These are phyloP conservation scores for Cystobasidiaceae sp. DNA, from an alignment of 1,284 basidiomycete species.

Conservation along the genomic window DNA sequence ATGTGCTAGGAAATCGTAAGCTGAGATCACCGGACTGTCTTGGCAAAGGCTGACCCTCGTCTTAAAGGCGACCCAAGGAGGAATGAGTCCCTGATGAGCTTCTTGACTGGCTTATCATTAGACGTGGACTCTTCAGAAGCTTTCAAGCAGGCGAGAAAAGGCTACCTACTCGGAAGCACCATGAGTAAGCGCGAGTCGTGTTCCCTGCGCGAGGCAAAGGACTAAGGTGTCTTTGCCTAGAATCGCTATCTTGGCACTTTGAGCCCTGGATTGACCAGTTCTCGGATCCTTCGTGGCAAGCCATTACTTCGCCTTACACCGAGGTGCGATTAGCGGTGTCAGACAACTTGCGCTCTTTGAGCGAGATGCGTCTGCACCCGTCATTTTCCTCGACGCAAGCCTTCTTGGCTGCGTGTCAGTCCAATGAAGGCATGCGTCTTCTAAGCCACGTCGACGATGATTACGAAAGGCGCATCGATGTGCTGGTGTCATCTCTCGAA, in stretches of 20 bases:
- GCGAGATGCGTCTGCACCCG: constrained; percentile 56
- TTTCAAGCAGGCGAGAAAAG: constrained; percentile 42
- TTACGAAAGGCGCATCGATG: constrained; percentile 53
- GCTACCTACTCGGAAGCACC: constrained; percentile 51
- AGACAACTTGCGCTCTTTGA: constrained; percentile 47
- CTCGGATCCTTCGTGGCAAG: constrained; percentile 64
- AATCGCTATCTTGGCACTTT: constrained; percentile 65
- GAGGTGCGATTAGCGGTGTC: constrained; percentile 48
- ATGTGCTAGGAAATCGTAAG: constrained; percentile 31
- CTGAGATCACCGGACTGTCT: neutral
- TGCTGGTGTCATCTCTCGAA: constrained; percentile 43
- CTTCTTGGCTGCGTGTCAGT: constrained; percentile 60
- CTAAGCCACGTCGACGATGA: constrained; percentile 64
- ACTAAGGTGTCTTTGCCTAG: constrained; percentile 21
- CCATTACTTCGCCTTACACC: constrained; percentile 51
- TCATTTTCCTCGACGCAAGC: constrained; percentile 62
- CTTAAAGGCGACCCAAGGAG: constrained; percentile 79
- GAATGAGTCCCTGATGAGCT: constrained; percentile 68
- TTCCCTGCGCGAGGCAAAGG: neutral
- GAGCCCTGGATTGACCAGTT: constrained; percentile 63
- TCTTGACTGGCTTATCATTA: constrained; percentile 52
- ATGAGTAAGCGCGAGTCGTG: constrained; percentile 9
- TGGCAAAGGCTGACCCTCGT: constrained; percentile 51
- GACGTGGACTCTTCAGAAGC: constrained; percentile 42
- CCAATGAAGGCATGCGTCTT: constrained; percentile 55